A percentile compares a stretch with the other conserved stretches of the same genome.
Conservation (phyloP, 192 early-diverging fungal genomes). For the Coemansia asiatica region DNA sequence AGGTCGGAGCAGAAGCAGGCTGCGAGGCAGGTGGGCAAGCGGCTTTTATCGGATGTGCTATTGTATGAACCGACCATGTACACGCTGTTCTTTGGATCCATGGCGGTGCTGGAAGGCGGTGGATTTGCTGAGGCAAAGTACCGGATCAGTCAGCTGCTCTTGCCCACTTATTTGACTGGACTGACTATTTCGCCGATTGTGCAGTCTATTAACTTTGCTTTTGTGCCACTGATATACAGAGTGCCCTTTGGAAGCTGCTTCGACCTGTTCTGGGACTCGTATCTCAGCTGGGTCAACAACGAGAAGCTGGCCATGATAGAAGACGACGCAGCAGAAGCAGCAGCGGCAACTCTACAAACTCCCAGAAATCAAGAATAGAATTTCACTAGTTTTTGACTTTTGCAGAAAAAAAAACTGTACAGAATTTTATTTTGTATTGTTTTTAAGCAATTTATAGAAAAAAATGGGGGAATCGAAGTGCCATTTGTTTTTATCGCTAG, state of each 20-base stretch:
- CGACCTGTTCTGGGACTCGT: constrained; percentile 75
- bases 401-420: neutral
- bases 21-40: constrained; percentile 44
- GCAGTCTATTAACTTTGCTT: constrained; percentile 74
- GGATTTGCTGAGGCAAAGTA: constrained; percentile 30
- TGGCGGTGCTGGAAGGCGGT: constrained; percentile 53
- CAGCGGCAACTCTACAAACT: neutral
- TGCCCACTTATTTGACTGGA: constrained; percentile 50
- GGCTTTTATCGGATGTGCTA: constrained; percentile 38
- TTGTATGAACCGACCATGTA: constrained; percentile 53
- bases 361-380: no score
- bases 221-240: constrained; percentile 68
- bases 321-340: neutral
- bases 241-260: constrained; percentile 73
- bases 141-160: constrained; percentile 24
- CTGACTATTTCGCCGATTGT: constrained; percentile 70
- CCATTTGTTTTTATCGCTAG: neutral
- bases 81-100: constrained; percentile 44
- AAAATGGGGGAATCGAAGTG: no score
- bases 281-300: constrained; percentile 73
- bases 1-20: constrained; percentile 30
- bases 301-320: constrained; percentile 42
- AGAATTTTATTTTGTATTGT: neutral
- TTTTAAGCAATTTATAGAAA: neutral
- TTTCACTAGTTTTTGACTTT: neutral